These are phyloP conservation scores for Haplosporangium gracile DNA, from an alignment of 192 early-diverging fungal genomes.

Conservation along the genomic window DNA sequence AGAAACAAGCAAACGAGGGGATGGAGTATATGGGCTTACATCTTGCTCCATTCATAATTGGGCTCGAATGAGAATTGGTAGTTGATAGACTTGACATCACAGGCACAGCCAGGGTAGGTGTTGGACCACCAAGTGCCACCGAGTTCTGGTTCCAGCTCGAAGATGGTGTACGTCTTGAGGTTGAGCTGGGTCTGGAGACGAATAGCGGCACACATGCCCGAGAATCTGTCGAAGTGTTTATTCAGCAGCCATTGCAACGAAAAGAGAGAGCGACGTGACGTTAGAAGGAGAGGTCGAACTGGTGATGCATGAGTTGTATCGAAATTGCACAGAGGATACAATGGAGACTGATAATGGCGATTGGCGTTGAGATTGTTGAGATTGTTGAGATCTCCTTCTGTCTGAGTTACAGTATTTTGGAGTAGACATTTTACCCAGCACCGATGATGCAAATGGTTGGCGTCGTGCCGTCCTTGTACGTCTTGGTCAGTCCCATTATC, in stretches of 20 bases:
- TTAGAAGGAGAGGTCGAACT: too few species aligned
- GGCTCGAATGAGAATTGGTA: constrained; percentile 31
- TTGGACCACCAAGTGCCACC: constrained; percentile 61
- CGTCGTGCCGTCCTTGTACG: constrained; percentile 37
- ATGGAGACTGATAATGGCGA: too few species aligned
- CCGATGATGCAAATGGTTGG: constrained; percentile 56
- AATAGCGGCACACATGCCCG: constrained; percentile 61
- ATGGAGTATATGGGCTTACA: background rate
- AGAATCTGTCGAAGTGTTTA: constrained; percentile 1
- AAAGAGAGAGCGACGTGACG: too few species aligned
- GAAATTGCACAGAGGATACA: too few species aligned
- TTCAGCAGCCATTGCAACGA: background rate
- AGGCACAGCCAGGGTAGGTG: constrained; percentile 59
- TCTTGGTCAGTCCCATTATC: constrained; percentile 40
- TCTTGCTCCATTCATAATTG: constrained; percentile 53
- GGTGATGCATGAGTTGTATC: too few species aligned
- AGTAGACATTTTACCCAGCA: constrained; percentile 41
- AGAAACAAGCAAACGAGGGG: background rate
- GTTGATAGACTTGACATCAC: constrained; percentile 58
- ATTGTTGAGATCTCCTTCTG: too few species aligned
- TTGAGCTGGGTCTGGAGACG: constrained; percentile 52
- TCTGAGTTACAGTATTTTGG: too few species aligned
- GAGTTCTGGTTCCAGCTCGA: constrained; percentile 50
- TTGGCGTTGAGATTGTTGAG: too few species aligned
- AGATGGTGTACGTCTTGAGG: constrained; percentile 40